Conservation (phyloP, 768 basidiomycete genomes). For the Xerocomellus chrysenteron region DNA sequence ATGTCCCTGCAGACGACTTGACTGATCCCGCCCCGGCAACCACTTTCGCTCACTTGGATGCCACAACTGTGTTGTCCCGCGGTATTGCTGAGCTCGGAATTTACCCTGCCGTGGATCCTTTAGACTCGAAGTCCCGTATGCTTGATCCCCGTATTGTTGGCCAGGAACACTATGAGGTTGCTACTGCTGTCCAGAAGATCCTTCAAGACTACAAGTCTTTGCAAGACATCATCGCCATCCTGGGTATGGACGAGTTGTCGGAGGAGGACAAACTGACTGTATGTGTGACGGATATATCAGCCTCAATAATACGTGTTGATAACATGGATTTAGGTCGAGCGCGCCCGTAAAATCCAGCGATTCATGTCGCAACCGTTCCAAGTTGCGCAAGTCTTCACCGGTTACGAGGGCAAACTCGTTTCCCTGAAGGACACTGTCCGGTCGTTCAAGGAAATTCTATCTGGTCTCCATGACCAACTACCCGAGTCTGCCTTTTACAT, state of each 20-base stretch:
- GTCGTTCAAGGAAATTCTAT: conserved; percentile 97
- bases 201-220: conserved; percentile 96
- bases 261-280: conserved; percentile 97
- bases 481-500: conserved; percentile 99
- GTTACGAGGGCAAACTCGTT: conserved; percentile 97
- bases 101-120: conserved; percentile 99
- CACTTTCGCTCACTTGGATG: conserved; percentile 99
- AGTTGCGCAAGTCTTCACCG: conserved; percentile 99
- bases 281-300: not conserved
- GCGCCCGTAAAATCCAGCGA: conserved; percentile 97
- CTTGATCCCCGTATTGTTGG: conserved; percentile 98
- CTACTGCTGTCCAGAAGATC: conserved; percentile 96
- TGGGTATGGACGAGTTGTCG: conserved; percentile 99
- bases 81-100: conserved; percentile 99
- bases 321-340: conserved; percentile 69
- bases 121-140: conserved; percentile 99
- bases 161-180: conserved; percentile 92
- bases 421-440: conserved; percentile 93
- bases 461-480: conserved; percentile 81
- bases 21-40: conserved; percentile 99
- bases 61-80: conserved; percentile 98
- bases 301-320: conserved; percentile 3
- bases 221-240: conserved; percentile 99
- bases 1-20: conserved; percentile 99
- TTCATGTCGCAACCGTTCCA: conserved; percentile 99